These are phyloP conservation scores for Ophiostoma sp. DNA, from an alignment of 2,329 filamentous ascomycete genomes.

Conservation along the genomic window DNA sequence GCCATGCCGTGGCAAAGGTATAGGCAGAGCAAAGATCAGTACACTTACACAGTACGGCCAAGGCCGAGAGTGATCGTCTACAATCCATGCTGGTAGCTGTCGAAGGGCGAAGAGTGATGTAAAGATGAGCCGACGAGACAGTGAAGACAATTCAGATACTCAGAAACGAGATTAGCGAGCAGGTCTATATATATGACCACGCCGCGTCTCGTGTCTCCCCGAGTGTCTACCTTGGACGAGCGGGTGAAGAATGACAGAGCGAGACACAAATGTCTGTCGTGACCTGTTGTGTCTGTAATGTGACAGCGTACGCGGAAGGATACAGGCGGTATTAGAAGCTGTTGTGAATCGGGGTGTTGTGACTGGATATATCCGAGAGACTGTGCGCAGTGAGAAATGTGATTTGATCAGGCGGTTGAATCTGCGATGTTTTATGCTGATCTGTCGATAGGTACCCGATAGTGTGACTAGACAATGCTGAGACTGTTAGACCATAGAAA, in stretches of 20 bases:
- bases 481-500: no score
- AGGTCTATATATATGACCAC: neutral
- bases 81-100: neutral
- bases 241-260: neutral
- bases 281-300: neutral
- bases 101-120: neutral
- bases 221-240: neutral
- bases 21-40: neutral
- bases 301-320: no score
- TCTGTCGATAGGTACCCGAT: no score
- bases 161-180: neutral
- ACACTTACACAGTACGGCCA: conserved; percentile 16
- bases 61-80: neutral
- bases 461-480: no score
- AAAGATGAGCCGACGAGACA: no score
- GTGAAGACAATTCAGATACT: neutral
- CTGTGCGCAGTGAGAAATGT: neutral
- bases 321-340: no score
- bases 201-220: no score
- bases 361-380: neutral
- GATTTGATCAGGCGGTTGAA: neutral
- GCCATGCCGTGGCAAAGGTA: neutral
- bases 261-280: neutral
- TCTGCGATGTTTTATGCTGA: neutral
- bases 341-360: no score